Evolutionary conservation across 163 green algal genomes (phyloP), one percentile per base, ranked within the genome.

Genomic region (Chlorella variabilis): DNA sequence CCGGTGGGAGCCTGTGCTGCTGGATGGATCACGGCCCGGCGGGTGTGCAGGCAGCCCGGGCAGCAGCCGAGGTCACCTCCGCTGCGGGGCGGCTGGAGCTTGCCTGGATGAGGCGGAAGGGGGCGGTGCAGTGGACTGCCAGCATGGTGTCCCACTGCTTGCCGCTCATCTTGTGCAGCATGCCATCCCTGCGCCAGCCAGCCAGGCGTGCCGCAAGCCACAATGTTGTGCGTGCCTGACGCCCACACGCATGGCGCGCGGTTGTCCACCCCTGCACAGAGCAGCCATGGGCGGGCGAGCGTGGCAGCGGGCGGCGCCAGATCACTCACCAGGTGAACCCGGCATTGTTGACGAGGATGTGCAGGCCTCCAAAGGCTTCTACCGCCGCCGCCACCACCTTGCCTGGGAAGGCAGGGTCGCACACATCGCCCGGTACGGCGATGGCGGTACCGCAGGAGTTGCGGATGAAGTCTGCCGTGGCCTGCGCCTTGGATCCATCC

Each of bases 111-210:
- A 97, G 83, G 0, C 87, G 84, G 86, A 97, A 97, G 48, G 93
- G 93, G 21, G 92, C 93, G 18, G 91, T 97, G 79, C 85, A 93
- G 87, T 97, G 93, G 51, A 97, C 93, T 3, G 90, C 75, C 38
- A 76, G 76, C 94, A 98, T 98, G 13, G 89, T 85, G 17, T 96
- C 67, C 93, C 93, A 98, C 87, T 98, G 94, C 76, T 93, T 84
- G 5, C 80, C 54, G 4, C 78, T 87, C 80, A 96, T 97, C 81
- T 94, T 97, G 82, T 98, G 95, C 17, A 97, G 88, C 15, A 97
- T 91, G 42, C 90, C 93, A 62, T 98, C 95, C 93, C 45, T 54
- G 45, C 45, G 15, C 11, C 11, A 11, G 45, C 45, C 11, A 54
- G n/a, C n/a, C n/a, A 54, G 15, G 45, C 45, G 45, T 15, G 45